Evolutionary conservation across 2,329 filamentous ascomycete genomes (phyloP).

Genomic region (Hyphodiscus sp.): DNA sequence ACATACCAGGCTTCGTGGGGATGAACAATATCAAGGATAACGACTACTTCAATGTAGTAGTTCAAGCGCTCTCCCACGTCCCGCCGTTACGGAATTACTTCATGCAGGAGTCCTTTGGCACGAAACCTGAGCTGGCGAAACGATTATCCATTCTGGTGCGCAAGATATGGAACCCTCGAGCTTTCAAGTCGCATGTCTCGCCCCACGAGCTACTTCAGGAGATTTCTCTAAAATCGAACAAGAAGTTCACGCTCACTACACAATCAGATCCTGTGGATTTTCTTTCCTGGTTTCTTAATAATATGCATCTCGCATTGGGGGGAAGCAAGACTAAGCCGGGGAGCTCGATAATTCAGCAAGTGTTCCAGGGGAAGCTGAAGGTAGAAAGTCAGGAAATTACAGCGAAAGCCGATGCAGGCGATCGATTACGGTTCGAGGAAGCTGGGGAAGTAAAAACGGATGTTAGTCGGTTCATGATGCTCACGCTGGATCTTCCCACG

Average conservation of each 20-base stretch:
- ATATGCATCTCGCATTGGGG: slow-evolving; percentile 84
- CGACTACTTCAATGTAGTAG: slow-evolving; percentile 94
- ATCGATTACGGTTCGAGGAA: slow-evolving; percentile 88
- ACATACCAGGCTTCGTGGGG: slow-evolving; percentile 89
- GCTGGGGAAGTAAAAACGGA: slow-evolving; percentile 74
- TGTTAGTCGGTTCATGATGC: slow-evolving; percentile 74
- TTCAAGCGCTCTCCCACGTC: slow-evolving; percentile 88
- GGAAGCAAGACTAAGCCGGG: slow-evolving; percentile 82
- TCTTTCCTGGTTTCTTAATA: slow-evolving; percentile 94
- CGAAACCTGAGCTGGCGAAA: slow-evolving; percentile 73
- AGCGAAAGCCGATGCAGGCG: slow-evolving; percentile 78
- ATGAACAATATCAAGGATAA: slow-evolving; percentile 99
- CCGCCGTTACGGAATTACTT: slow-evolving; percentile 85
- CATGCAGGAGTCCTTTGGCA: slow-evolving; percentile 74
- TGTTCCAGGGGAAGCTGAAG: slow-evolving; percentile 88
- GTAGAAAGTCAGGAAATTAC: slow-evolving; percentile 93
- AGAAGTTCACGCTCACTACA: slow-evolving; percentile 82
- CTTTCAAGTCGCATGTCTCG: slow-evolving; percentile 94
- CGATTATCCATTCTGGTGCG: slow-evolving; percentile 84
- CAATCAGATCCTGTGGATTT: slow-evolving; percentile 97
- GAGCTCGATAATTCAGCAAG: slow-evolving; percentile 80
- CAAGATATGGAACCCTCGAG: slow-evolving; percentile 96
- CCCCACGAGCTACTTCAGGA: slow-evolving; percentile 96
- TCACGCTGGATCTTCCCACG: slow-evolving; percentile 87
- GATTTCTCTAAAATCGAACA: slow-evolving; percentile 81